Percentiles rank a stretch among this genome's conserved stretches.
Evolutionary conservation across 169 alveolate genomes (phyloP).

Genomic region (Cryptosporidium meleagridis): DNA sequence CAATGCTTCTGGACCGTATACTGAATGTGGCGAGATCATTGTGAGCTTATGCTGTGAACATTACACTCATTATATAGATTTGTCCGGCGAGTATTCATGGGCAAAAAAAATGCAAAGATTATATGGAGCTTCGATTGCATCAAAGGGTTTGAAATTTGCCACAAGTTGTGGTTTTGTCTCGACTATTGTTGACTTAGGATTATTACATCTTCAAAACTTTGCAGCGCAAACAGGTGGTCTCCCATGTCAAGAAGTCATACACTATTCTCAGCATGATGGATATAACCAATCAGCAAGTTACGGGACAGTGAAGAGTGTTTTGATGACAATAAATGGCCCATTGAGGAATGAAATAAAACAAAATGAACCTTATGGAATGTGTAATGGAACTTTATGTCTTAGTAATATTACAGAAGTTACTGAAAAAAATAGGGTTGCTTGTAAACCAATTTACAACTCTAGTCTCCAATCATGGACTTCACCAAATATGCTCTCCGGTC

Average conservation of each 20-base stretch:
- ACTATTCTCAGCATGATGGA: constrained; percentile 49
- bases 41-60: constrained; percentile 32
- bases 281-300: constrained; percentile 10
- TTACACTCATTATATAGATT: constrained; percentile 62
- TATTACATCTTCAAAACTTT: constrained; percentile 57
- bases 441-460: constrained; percentile 23
- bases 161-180: constrained; percentile 11
- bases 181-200: constrained; percentile 31
- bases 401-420: constrained; percentile 58
- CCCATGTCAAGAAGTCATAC: constrained; percentile 61
- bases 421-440: constrained; percentile 18
- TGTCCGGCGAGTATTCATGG: constrained; percentile 47
- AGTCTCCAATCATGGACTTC: constrained; percentile 56
- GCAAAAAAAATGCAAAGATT: constrained; percentile 46
- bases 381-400: constrained; percentile 58
- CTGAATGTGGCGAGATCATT: constrained; percentile 53
- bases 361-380: constrained; percentile 21
- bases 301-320: constrained; percentile 47
- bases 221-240: constrained; percentile 68
- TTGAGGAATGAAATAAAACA: not conserved
- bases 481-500: constrained; percentile 6
- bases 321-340: not conserved
- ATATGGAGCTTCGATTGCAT: constrained; percentile 61
- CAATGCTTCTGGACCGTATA: constrained; percentile 36
- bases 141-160: constrained; percentile 53